phyloP scores from a whole-genome alignment of 768 basidiomycete genomes.

The Panellus pusillus region DNA sequence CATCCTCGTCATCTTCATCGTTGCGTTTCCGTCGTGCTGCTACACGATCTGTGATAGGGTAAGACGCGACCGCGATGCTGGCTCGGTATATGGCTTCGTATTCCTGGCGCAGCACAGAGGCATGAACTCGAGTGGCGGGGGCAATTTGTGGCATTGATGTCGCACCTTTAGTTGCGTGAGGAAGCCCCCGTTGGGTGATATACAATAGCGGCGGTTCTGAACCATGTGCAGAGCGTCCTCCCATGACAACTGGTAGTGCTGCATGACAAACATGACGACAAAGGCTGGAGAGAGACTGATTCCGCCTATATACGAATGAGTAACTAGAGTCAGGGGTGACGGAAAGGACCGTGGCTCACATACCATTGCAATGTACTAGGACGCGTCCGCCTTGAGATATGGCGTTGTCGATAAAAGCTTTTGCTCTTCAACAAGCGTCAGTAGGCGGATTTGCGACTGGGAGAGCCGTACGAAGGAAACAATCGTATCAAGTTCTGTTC shows the following conservation, averaged over 20 bases:
- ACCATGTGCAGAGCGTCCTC: conserved; percentile 88
- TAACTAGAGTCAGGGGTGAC: neutral
- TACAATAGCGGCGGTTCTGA: conserved; percentile 90
- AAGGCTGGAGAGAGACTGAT: conserved; percentile 87
- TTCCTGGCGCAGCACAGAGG: conserved; percentile 50
- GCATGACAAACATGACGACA: conserved; percentile 94
- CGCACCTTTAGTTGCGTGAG: conserved; percentile 86
- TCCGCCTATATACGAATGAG: conserved; percentile 52
- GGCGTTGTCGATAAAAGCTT: conserved; percentile 71
- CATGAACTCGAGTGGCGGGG: neutral
- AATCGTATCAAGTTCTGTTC: conserved; percentile 92
- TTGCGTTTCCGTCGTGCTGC: conserved; percentile 66
- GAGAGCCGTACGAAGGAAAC: conserved; percentile 70
- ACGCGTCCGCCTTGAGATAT: conserved; percentile 67
- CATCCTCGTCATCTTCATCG: conserved; percentile 72
- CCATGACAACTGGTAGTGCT: conserved; percentile 76
- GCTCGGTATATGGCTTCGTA: conserved; percentile 93
- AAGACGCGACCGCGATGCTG: conserved; percentile 62
- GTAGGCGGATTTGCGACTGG: neutral
- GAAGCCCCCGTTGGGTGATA: conserved; percentile 90
- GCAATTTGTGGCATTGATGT: neutral
- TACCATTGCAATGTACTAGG: conserved; percentile 89
- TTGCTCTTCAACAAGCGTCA: conserved; percentile 52
- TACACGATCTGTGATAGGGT: conserved; percentile 46
- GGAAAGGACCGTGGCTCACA: conserved; percentile 20